These are phyloP conservation scores for Berkeleyomyces basicola DNA, from an alignment of 2,329 filamentous ascomycete genomes.

Conservation along the genomic window DNA sequence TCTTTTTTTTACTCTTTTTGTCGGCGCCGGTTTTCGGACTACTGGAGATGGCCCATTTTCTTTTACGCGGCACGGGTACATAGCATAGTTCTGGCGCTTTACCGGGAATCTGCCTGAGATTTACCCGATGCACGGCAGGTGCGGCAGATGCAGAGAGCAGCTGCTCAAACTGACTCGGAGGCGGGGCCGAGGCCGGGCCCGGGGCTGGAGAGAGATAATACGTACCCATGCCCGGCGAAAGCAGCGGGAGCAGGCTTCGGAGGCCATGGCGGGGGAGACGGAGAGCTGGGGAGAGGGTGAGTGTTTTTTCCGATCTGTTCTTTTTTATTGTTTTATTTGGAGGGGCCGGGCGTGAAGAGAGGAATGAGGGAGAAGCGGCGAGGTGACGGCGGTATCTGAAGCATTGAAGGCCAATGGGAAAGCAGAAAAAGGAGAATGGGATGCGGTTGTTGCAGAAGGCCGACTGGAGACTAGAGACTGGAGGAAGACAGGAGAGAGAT, in stretches of 20 bases:
- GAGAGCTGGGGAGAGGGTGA: no score
- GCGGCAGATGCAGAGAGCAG: neutral
- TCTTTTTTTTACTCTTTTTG: neutral
- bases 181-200: neutral
- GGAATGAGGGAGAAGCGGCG: neutral
- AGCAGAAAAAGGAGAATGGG: neutral
- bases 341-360: no score
- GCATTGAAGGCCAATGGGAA: neutral
- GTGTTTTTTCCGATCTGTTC: neutral
- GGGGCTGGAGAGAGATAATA: neutral
- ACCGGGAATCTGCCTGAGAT: neutral
- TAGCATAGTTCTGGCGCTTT: neutral
- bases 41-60: neutral
- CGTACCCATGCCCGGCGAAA: neutral
- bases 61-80: neutral
- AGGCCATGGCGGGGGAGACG: neutral
- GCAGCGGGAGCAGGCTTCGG: neutral
- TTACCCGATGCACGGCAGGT: neutral
- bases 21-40: no score
- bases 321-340: neutral
- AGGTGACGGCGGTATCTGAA: neutral
- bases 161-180: neutral
- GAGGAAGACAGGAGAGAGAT: neutral
- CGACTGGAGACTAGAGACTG: neutral
- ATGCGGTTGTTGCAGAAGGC: neutral